A percentile compares a stretch with the other conserved stretches of the same genome.
These are phyloP conservation scores for Moniliella sp. DNA, from an alignment of 1,284 basidiomycete species.

Conservation along the genomic window DNA sequence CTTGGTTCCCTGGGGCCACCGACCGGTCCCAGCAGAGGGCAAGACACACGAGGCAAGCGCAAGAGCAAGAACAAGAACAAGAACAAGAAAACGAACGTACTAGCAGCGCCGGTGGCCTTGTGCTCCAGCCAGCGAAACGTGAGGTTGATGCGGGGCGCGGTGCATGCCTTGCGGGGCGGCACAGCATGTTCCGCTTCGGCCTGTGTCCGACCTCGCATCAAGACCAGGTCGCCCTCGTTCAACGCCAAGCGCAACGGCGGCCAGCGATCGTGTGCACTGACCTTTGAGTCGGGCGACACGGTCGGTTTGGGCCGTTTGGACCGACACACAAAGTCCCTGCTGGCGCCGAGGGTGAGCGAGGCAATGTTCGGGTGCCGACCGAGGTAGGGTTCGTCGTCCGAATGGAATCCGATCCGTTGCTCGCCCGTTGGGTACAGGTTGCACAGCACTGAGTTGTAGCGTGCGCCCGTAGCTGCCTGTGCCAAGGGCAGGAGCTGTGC, in stretches of 20 bases:
- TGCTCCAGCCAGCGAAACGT: slow-evolving; percentile 35
- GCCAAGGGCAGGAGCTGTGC: slow-evolving; percentile 4
- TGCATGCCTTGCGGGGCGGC: slow-evolving; percentile 26
- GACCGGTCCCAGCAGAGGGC: too few species aligned
- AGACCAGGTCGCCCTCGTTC: slow-evolving; percentile 32
- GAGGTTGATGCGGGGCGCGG: slow-evolving; percentile 34
- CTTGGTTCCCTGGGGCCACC: too few species aligned
- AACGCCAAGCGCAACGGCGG: slow-evolving; percentile 28
- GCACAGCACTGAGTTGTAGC: slow-evolving; percentile 24
- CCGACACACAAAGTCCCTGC: slow-evolving; percentile 33
- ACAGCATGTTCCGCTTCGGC: slow-evolving; percentile 34
- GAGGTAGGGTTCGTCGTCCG: slow-evolving; percentile 34
- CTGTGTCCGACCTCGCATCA: slow-evolving; percentile 35
- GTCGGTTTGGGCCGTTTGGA: slow-evolving; percentile 26
- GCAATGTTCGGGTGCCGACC: slow-evolving; percentile 34
- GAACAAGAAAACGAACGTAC: too few species aligned
- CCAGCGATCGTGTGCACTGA: neutral
- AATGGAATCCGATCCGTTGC: slow-evolving; percentile 34
- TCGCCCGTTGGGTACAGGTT: slow-evolving; percentile 35
- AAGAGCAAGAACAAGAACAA: too few species aligned
- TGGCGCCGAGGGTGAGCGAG: slow-evolving; percentile 29
- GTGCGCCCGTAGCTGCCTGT: slow-evolving; percentile 10
- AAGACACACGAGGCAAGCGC: too few species aligned
- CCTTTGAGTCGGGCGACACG: slow-evolving; percentile 1
- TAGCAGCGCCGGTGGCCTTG: too few species aligned